These are phyloP conservation scores for Plasmopara viticola DNA, from an alignment of 352 stramenopile species.

Conservation along the genomic window DNA sequence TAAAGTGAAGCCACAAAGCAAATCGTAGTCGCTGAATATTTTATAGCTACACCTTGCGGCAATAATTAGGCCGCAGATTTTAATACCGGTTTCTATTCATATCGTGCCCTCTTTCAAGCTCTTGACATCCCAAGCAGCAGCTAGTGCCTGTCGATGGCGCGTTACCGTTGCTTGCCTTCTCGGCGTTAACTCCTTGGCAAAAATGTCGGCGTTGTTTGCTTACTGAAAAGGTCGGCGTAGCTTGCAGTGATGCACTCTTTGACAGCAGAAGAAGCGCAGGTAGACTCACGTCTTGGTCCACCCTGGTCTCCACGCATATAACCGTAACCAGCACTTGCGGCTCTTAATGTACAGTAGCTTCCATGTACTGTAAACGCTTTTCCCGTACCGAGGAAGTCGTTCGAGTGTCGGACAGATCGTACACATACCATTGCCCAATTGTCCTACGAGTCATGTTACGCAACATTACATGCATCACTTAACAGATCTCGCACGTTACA, in stretches of 20 bases:
- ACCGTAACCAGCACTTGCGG: background rate
- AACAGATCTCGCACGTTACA: too few relatives aligned
- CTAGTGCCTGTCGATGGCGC: too few relatives aligned
- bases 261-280: conserved; percentile 16
- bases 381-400: background rate
- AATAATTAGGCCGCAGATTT: too few relatives aligned
- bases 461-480: too few relatives aligned
- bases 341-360: conserved; percentile 5
- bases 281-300: conserved; percentile 9
- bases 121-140: too few relatives aligned
- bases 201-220: conserved; percentile 1
- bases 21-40: too few relatives aligned
- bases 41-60: too few relatives aligned
- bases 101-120: too few relatives aligned
- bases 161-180: conserved; percentile 21
- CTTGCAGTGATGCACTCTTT: conserved; percentile 7
- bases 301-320: background rate
- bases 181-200: conserved; percentile 5
- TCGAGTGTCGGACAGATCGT: conserved; percentile 3
- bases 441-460: too few relatives aligned
- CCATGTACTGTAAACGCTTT: background rate
- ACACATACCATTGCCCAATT: too few relatives aligned
- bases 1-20: too few relatives aligned
- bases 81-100: too few relatives aligned
- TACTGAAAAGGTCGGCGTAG: background rate